Evolutionary conservation across 768 basidiomycete species (phyloP).

Genomic region (Kwoniella europaea): DNA sequence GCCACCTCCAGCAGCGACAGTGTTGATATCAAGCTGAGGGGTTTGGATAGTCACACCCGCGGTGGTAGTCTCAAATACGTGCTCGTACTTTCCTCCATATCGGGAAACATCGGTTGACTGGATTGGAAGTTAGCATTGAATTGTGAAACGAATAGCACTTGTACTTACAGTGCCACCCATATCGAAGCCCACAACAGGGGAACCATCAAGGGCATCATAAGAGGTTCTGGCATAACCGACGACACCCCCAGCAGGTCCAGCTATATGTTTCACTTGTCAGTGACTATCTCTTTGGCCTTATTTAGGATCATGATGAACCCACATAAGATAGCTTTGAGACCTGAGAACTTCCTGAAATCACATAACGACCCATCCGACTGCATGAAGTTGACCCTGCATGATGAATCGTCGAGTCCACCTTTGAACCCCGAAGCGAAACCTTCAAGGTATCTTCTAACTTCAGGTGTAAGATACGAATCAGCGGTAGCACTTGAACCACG

Average conservation of each 20-base stretch:
- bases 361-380: constrained; percentile 71
- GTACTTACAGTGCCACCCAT: constrained; percentile 65
- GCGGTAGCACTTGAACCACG: constrained; percentile 42
- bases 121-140: not conserved
- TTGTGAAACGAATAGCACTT: not conserved
- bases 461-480: constrained; percentile 53
- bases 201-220: constrained; percentile 77
- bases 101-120: constrained; percentile 74
- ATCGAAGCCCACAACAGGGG: constrained; percentile 78
- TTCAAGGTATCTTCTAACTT: constrained; percentile 40
- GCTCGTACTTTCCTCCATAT: constrained; percentile 85
- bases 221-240: constrained; percentile 88
- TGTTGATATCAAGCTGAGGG: constrained; percentile 51
- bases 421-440: constrained; percentile 43
- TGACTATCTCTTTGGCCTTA: not conserved
- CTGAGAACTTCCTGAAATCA: constrained; percentile 73
- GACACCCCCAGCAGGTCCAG: constrained; percentile 84
- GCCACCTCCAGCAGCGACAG: constrained; percentile 77
- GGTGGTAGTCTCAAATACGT: constrained; percentile 63
- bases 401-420: constrained; percentile 35
- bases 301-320: not conserved
- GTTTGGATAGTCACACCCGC: constrained; percentile 48
- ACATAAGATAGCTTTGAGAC: constrained; percentile 88
- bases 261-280: not conserved
- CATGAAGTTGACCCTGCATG: constrained; percentile 68